Percentiles rank a stretch among this genome's conserved stretches.
Conservation (phyloP, 768 basidiomycete species). For the Hypsizygus marmoreus region DNA sequence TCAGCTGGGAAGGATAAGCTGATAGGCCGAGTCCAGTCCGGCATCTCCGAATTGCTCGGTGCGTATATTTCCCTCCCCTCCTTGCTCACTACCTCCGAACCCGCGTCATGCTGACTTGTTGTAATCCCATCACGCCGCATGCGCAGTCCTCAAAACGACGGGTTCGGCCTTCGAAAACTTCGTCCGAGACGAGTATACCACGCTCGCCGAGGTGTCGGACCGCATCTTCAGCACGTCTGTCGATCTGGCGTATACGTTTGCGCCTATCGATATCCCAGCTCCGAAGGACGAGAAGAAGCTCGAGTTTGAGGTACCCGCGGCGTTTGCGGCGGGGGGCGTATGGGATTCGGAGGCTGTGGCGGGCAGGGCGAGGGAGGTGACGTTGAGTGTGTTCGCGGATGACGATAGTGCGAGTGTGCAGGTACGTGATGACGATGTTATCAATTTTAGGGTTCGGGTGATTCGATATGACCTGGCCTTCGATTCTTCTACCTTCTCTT, state of each 20-base stretch:
- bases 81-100: not conserved
- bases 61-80: constrained; percentile 18
- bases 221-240: constrained; percentile 90
- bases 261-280: constrained; percentile 42
- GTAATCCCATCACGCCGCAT: not conserved
- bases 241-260: constrained; percentile 72
- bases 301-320: constrained; percentile 45
- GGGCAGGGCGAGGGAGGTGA: constrained; percentile 56
- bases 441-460: no score
- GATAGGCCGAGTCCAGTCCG: constrained; percentile 62
- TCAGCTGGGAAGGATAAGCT: constrained; percentile 62
- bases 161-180: constrained; percentile 86
- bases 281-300: constrained; percentile 56
- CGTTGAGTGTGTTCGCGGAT: constrained; percentile 78
- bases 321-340: constrained; percentile 36
- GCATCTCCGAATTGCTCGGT: constrained; percentile 84
- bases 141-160: constrained; percentile 86
- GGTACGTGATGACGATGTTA: no score
- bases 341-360: constrained; percentile 62
- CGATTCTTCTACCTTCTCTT: no score
- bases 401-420: constrained; percentile 94
- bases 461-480: no score
- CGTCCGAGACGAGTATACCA: constrained; percentile 86
- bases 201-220: constrained; percentile 79
- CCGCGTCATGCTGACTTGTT: no score